These are phyloP conservation scores for Bretschneidera sinensis DNA, from an alignment of 345 rosid genomes.

Conservation along the genomic window DNA sequence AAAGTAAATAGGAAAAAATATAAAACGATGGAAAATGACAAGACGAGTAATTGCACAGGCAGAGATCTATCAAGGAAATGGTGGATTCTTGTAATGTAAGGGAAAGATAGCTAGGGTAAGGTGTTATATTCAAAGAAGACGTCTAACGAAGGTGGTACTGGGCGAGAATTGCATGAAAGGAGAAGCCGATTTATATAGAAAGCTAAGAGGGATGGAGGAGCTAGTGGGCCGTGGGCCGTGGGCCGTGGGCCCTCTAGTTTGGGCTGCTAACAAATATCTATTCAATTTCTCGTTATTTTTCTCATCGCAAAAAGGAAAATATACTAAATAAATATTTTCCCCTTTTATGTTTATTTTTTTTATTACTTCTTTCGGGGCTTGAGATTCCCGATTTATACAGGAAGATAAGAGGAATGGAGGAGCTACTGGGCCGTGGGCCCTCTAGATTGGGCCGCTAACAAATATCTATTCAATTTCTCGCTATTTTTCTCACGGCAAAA, in stretches of 20 bases:
- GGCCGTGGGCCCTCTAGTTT: slow-evolving; percentile 18
- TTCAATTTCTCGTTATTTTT: slow-evolving; percentile 10
- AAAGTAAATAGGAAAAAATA: no score
- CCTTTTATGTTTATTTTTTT: neutral
- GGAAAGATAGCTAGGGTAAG: slow-evolving; percentile 10
- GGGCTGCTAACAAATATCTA: slow-evolving; percentile 19
- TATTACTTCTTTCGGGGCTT: no score
- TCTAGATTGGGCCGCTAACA: slow-evolving; percentile 4
- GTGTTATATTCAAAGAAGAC: slow-evolving; percentile 5
- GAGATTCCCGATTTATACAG: slow-evolving; percentile 48
- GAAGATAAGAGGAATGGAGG: slow-evolving; percentile 8
- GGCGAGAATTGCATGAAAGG: slow-evolving; percentile 61
- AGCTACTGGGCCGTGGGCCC: slow-evolving; percentile 20
- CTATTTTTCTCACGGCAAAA: neutral
- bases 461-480: slow-evolving; percentile 19
- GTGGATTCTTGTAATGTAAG: slow-evolving; percentile 16
- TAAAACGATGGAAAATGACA: neutral
- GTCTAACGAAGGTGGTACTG: slow-evolving; percentile 20
- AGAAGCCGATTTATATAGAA: slow-evolving; percentile 42
- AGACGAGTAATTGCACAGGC: neutral
- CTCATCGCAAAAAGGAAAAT: neutral
- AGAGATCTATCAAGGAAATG: slow-evolving; percentile 17
- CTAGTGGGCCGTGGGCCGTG: slow-evolving; percentile 22
- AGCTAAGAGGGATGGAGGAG: slow-evolving; percentile 5
- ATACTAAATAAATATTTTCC: neutral